These are phyloP conservation scores for Citeromyces matritensis DNA, from an alignment of 805 yeast species.

Conservation along the genomic window DNA sequence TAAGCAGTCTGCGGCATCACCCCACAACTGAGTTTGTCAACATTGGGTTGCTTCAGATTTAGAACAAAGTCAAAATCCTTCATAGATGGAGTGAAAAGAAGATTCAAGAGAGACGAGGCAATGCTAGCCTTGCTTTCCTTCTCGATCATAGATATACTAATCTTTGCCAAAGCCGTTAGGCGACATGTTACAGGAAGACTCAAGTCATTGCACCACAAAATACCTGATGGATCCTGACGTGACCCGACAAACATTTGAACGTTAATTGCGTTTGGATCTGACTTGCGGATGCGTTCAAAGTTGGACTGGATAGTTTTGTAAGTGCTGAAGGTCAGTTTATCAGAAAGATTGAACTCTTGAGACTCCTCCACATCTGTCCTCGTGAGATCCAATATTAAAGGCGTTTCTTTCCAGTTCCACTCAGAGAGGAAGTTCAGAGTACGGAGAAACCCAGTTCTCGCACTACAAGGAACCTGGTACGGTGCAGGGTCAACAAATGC, in stretches of 20 bases:
- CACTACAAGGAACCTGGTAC: slow-evolving; percentile 66
- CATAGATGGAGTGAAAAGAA: slow-evolving; percentile 68
- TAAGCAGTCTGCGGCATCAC: slow-evolving; percentile 35
- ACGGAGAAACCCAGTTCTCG: slow-evolving; percentile 69
- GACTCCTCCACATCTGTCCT: slow-evolving; percentile 21
- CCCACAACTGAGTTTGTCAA: slow-evolving; percentile 34
- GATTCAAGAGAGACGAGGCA: slow-evolving; percentile 8
- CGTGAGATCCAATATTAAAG: slow-evolving; percentile 66
- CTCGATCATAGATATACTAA: slow-evolving; percentile 38
- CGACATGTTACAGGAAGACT: slow-evolving; percentile 73
- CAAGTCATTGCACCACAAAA: slow-evolving; percentile 42
- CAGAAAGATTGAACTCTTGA: slow-evolving; percentile 32
- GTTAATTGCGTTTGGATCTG: slow-evolving; percentile 70
- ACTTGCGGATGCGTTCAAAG: slow-evolving; percentile 53
- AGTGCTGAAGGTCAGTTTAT: slow-evolving; percentile 43
- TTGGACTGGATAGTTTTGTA: slow-evolving; percentile 47
- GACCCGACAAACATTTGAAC: slow-evolving; percentile 76
- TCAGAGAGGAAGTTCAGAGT: slow-evolving; percentile 51
- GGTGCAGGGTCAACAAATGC: slow-evolving; percentile 84
- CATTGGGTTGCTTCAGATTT: slow-evolving; percentile 26
- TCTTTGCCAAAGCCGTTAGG: slow-evolving; percentile 74
- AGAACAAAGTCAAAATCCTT: slow-evolving; percentile 77
- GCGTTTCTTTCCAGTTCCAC: slow-evolving; percentile 94
- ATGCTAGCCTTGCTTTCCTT: slow-evolving; percentile 24
- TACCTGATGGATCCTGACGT: slow-evolving; percentile 76